These are phyloP conservation scores for Leptoxyphium fumago DNA, from an alignment of 2,329 filamentous ascomycete species.

Conservation along the genomic window DNA sequence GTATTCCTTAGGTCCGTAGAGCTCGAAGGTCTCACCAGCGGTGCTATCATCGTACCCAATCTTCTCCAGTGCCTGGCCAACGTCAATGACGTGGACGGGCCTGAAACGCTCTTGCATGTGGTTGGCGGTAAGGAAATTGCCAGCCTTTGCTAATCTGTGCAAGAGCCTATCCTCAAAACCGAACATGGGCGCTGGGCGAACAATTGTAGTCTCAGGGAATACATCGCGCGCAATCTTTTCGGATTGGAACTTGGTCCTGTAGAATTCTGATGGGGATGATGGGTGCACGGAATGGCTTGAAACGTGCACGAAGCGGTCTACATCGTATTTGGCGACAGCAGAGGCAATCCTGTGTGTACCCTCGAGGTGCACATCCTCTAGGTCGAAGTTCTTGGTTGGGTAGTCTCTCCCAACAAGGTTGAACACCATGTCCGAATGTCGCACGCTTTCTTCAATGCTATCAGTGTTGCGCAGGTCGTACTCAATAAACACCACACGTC, in stretches of 20 bases:
- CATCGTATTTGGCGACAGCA: slow-evolving; percentile 92
- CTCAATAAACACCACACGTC: slow-evolving; percentile 80
- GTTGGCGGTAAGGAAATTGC: slow-evolving; percentile 80
- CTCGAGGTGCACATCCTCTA: slow-evolving; percentile 87
- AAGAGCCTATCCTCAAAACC: slow-evolving; percentile 90
- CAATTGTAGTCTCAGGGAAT: slow-evolving; percentile 94
- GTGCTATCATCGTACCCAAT: slow-evolving; percentile 89
- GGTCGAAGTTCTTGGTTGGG: slow-evolving; percentile 94
- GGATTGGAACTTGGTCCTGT: slow-evolving; percentile 71
- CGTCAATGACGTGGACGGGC: slow-evolving; percentile 86
- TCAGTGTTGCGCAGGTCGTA: slow-evolving; percentile 87
- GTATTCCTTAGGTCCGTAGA: slow-evolving; percentile 89
- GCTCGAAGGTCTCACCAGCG: slow-evolving; percentile 79
- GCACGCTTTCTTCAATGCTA: slow-evolving; percentile 90
- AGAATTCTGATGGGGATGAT: slow-evolving; percentile 76
- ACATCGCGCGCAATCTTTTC: slow-evolving; percentile 75
- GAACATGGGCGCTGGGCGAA: slow-evolving; percentile 84
- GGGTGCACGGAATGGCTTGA: slow-evolving; percentile 83
- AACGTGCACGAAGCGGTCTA: slow-evolving; percentile 91
- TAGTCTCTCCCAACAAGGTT: slow-evolving; percentile 91
- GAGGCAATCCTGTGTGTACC: slow-evolving; percentile 84
- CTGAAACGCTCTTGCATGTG: slow-evolving; percentile 82
- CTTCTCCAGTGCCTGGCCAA: slow-evolving; percentile 72
- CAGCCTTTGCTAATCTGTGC: slow-evolving; percentile 64
- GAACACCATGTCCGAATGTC: slow-evolving; percentile 95